Conservation (phyloP, 345 rosid species). For the Pseudoturritis turrita region DNA sequence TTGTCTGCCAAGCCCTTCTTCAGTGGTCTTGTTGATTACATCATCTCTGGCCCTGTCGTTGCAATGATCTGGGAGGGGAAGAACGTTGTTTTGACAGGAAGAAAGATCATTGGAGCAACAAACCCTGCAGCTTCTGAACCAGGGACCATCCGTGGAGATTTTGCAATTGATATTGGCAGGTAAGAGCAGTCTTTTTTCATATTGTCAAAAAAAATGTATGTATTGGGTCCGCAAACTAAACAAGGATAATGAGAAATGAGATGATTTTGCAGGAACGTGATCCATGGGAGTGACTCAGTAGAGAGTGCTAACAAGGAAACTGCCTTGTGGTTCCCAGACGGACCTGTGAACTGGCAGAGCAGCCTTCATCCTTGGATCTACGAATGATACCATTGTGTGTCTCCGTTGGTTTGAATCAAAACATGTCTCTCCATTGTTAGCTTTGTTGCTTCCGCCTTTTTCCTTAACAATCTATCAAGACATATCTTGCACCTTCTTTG, state of each 20-base stretch:
- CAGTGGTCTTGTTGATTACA: conserved; percentile 81
- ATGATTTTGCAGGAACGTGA: conserved; percentile 50
- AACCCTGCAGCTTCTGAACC: conserved; percentile 90
- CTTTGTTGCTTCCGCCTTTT: neutral
- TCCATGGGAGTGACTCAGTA: too few species aligned
- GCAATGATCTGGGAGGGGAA: conserved; percentile 99
- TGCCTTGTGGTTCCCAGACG: conserved; percentile 82
- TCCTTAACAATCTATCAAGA: neutral
- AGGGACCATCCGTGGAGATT: conserved; percentile 93
- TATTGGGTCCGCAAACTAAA: neutral
- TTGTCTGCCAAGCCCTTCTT: conserved; percentile 85
- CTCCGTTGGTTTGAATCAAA: neutral
- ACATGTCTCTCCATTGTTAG: neutral
- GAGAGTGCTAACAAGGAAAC: conserved; percentile 44
- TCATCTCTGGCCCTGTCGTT: conserved; percentile 90
- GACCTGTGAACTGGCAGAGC: conserved; percentile 73
- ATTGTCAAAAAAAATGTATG: neutral
- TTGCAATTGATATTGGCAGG: conserved; percentile 74
- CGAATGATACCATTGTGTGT: conserved; percentile 21
- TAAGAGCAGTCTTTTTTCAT: neutral
- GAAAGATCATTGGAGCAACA: conserved; percentile 92
- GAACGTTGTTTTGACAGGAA: conserved; percentile 69
- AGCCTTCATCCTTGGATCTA: conserved; percentile 77
- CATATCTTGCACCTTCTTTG: neutral
- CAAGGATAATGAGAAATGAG: neutral